Conservation (phyloP, 2,329 filamentous ascomycete genomes). For the Macroventuria anomochaeta region DNA sequence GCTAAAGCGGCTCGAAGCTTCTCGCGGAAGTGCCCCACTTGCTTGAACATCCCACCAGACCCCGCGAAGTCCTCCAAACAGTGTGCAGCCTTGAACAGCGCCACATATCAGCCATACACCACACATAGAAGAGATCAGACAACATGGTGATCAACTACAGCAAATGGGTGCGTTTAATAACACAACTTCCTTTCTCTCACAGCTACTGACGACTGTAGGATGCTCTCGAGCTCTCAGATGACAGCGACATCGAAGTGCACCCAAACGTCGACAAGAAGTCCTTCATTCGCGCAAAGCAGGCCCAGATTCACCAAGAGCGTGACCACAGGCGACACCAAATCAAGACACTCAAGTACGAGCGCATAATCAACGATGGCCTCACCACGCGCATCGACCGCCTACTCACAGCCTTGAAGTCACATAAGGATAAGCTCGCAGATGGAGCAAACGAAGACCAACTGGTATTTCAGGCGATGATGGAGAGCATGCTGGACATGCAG, state of each 20-base stretch:
- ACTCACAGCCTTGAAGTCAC: constrained; percentile 74
- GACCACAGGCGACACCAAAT: constrained; percentile 87
- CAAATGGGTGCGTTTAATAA: constrained; percentile 66
- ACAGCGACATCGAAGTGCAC: constrained; percentile 97
- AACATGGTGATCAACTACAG: constrained; percentile 71
- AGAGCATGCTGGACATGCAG: constrained; percentile 67
- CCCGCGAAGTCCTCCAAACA: constrained; percentile 21
- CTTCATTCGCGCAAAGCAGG: constrained; percentile 98
- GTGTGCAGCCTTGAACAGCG: constrained; percentile 21
- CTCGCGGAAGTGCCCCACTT: constrained; percentile 22
- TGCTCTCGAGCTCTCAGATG: constrained; percentile 93
- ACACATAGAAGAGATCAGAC: constrained; percentile 6
- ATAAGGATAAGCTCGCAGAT: constrained; percentile 60
- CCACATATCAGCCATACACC: constrained; percentile 11
- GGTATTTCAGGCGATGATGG: constrained; percentile 88
- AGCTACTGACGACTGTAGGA: constrained; percentile 60
- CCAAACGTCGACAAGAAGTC: constrained; percentile 98
- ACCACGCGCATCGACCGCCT: constrained; percentile 82
- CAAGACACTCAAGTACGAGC: constrained; percentile 89
- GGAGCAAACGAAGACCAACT: constrained; percentile 70
- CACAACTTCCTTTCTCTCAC: not conserved
- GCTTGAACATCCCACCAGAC: constrained; percentile 13
- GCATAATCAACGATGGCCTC: constrained; percentile 89
- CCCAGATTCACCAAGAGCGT: constrained; percentile 92
- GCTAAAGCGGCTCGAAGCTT: constrained; percentile 35